A percentile compares a stretch with the other conserved stretches of the same genome.
Conservation (phyloP, 2,329 filamentous ascomycete genomes). For the Arthrobotrys megalospora region DNA sequence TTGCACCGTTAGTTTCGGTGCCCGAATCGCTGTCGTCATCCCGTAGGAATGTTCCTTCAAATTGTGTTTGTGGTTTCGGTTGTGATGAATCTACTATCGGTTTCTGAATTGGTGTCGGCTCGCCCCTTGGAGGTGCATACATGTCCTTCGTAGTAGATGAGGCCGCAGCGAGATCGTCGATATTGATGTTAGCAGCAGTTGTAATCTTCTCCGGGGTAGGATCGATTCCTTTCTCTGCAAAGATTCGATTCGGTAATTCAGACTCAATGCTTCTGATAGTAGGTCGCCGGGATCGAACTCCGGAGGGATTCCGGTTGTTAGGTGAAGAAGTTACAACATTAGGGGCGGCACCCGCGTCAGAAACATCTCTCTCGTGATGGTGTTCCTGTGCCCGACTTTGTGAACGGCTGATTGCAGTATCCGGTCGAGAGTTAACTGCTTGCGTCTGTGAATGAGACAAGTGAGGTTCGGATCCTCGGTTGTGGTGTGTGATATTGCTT, state of each 20-base stretch:
- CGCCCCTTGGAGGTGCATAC: slow-evolving; percentile 53
- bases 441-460: slow-evolving; percentile 84
- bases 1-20: slow-evolving; percentile 32
- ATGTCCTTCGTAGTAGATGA: slow-evolving; percentile 52
- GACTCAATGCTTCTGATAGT: slow-evolving; percentile 60
- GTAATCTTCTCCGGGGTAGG: slow-evolving; percentile 56
- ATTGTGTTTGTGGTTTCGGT: slow-evolving; percentile 33
- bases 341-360: slow-evolving; percentile 43
- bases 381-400: slow-evolving; percentile 39
- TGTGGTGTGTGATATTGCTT: slow-evolving; percentile 64
- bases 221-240: slow-evolving; percentile 39
- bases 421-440: slow-evolving; percentile 44
- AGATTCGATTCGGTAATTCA: slow-evolving; percentile 52
- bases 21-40: slow-evolving; percentile 54
- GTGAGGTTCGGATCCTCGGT: slow-evolving; percentile 86
- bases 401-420: slow-evolving; percentile 46
- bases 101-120: slow-evolving; percentile 29
- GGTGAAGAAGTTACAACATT: slow-evolving; percentile 47
- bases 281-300: slow-evolving; percentile 40
- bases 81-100: slow-evolving; percentile 28
- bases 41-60: slow-evolving; percentile 47
- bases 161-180: slow-evolving; percentile 42
- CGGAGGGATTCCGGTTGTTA: slow-evolving; percentile 34
- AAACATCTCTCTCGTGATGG: slow-evolving; percentile 49
- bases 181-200: slow-evolving; percentile 51